phyloP scores from a whole-genome alignment of 148 eudicot genomes.

The Tetragonia tetragonoides region DNA sequence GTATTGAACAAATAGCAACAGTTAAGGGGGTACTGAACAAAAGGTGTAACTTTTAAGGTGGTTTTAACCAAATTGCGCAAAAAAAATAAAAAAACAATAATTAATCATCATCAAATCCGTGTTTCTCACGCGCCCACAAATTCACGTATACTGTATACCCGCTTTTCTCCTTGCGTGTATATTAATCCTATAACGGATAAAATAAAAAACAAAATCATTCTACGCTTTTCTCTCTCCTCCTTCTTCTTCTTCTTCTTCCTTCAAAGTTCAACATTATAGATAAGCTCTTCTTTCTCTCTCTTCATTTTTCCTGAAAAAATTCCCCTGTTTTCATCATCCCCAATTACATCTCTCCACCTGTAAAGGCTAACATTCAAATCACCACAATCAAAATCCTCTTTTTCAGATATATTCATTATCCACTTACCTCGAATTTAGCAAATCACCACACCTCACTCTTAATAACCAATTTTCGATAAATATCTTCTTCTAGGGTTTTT shows the following conservation, averaged over 20 bases:
- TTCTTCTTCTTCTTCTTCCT: not conserved
- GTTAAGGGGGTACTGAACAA: no score
- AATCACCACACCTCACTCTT: not conserved
- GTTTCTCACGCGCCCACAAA: not conserved
- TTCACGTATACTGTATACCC: not conserved
- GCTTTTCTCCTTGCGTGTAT: not conserved
- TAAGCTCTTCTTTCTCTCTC: not conserved
- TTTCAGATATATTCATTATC: slow-evolving; percentile 12
- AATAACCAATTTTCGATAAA: not conserved
- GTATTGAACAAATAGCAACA: no score
- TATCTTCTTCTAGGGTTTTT: slow-evolving; percentile 18
- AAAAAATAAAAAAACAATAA: no score
- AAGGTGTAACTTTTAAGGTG: no score
- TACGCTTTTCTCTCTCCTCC: not conserved
- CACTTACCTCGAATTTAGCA: slow-evolving; percentile 24
- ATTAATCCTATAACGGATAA: not conserved
- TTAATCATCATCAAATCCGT: not conserved
- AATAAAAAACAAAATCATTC: not conserved
- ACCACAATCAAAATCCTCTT: not conserved
- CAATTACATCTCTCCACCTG: slow-evolving; percentile 3
- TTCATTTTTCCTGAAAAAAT: no score
- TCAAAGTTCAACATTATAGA: not conserved
- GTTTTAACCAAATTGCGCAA: no score
- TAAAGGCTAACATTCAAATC: not conserved
- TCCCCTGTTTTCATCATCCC: not conserved